Base-by-base conservation (phyloP, 192 early-diverging fungal species). In the Irineochytrium annulatum region DNA sequence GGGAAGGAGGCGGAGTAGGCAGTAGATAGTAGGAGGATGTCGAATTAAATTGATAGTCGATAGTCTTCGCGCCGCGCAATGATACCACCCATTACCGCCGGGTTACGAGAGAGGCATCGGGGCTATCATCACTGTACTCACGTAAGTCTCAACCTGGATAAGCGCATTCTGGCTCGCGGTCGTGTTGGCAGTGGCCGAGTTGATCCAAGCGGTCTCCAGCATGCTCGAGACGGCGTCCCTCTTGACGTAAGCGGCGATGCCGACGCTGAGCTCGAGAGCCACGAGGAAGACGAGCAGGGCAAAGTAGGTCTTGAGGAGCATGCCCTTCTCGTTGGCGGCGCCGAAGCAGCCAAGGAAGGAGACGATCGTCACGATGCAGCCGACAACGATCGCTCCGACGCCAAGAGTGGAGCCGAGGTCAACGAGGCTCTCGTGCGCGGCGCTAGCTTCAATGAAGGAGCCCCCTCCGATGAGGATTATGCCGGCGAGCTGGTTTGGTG, bases 201-300 rank as follows among this genome's bases (percentile, higher is more conserved):
- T 80, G 59, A 86, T 85, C 93, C 93, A 96, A 20, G 80, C 69
- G 65, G 84, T 82, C 8, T 84, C 74, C 28, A 93, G 61, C 22
- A 91, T 76, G 28, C 85, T 79, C 19, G 77, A 72, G 45, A 96
- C 73, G 11, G 32, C 62, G 57, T 74, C 69, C 26, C 65, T 58
- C 45, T 82, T 77, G 19, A 70, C 57, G 44, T 82, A 82, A 17
- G 77, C 80, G 0, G 77, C 80, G 55, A 65, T 65, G 3, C 80
- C 80, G 37, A 82, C 64, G 32, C 69, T 57, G 37, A 82, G 32
- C 54, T 82, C 77, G 13, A 82, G 67, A 29, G 80, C 61, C 16
- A 82, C 71, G 37, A 82, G 62, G 19, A 82, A 37, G 54, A 77
- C 55, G 31, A 82, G 67, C 2, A 82, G 43, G 13, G 65, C 77